Evolutionary conservation across 2,329 filamentous ascomycete genomes (phyloP), one percentile per base, ranked within the genome.

Genomic region (Cadophora sp.): DNA sequence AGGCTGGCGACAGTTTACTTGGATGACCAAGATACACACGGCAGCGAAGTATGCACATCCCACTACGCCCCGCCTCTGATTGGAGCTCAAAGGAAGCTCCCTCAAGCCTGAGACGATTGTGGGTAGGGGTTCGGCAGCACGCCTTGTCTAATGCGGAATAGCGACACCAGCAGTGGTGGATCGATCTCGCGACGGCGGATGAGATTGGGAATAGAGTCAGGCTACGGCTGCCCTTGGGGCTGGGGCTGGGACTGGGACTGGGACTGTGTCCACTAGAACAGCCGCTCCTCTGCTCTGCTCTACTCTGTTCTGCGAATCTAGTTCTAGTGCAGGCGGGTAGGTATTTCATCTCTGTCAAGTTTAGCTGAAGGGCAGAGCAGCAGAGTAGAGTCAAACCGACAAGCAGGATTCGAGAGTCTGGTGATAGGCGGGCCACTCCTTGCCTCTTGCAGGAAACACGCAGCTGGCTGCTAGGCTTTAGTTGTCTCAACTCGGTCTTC

Each of bases 21-120:
- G 34, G 34, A 37, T 71, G 70, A 73, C 71, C 71, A 71, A 69
- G 66, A 68, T 59, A 65, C 64, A 64, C 65, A 67, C 27, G 68
- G 58, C 66, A 50, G 56, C 59, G n/a, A n/a, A n/a, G n/a, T 62
- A 68, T 68, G 66, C 65, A 26, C 51, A 37, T 63, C 50, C 37
- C 22, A 27, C 63, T 19, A 19, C 53, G 14, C 4, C 4, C 27
- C 60, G 16, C 6, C 48, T 16, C 22, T 65, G 16, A 73, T 72
- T 72, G 72, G 70, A 26, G 37, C 31, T 24, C 16, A 19, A 27
- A 27, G 48, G 2, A 7, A 16, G 37, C 48, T 66, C 59, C 65
- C 65, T n/a, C 55, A 40, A 60, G 62, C 61, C 67, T 72, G 71
- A 73, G 69, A 70, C 69, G 69, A 64, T 65, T 66, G 60, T 24